phyloP scores from a whole-genome alignment of 2,329 filamentous ascomycete species.

The Fusarium sacchari region DNA sequence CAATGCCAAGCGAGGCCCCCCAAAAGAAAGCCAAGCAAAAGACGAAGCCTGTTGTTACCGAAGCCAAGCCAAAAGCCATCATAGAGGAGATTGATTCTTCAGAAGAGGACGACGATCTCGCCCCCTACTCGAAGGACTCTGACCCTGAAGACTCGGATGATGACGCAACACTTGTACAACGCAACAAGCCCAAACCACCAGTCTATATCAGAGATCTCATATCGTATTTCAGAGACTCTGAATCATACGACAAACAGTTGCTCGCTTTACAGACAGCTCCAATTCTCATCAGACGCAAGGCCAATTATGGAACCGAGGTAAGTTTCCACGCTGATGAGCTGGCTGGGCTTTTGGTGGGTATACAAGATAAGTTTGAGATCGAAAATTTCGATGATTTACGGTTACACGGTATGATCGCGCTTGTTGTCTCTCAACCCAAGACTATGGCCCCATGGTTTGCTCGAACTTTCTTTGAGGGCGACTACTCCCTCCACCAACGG shows the following conservation, averaged over 20 bases:
- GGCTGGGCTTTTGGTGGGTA: conserved; percentile 76
- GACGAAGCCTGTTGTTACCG: conserved; percentile 43
- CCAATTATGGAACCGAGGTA: conserved; percentile 88
- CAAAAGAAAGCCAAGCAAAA: conserved; percentile 44
- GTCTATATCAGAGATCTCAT: conserved; percentile 93
- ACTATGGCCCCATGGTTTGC: conserved; percentile 87
- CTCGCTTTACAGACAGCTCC: conserved; percentile 82
- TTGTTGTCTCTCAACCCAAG: conserved; percentile 79
- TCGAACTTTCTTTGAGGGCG: conserved; percentile 87
- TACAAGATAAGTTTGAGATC: conserved; percentile 87
- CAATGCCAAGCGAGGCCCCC: neutral
- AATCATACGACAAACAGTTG: conserved; percentile 85
- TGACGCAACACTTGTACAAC: conserved; percentile 85
- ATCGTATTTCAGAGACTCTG: conserved; percentile 78
- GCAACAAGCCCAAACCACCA: conserved; percentile 84
- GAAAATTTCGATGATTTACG: conserved; percentile 79
- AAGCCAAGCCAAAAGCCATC: conserved; percentile 56
- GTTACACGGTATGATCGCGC: conserved; percentile 82
- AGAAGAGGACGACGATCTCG: conserved; percentile 73
- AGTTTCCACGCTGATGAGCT: conserved; percentile 85
- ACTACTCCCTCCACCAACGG: conserved; percentile 88
- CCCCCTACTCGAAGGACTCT: conserved; percentile 84
- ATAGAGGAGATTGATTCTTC: conserved; percentile 74
- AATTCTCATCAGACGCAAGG: conserved; percentile 85
- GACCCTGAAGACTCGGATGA: conserved; percentile 94